Conservation (phyloP, 2,329 filamentous ascomycete genomes). For the Colletotrichum simmondsii region DNA sequence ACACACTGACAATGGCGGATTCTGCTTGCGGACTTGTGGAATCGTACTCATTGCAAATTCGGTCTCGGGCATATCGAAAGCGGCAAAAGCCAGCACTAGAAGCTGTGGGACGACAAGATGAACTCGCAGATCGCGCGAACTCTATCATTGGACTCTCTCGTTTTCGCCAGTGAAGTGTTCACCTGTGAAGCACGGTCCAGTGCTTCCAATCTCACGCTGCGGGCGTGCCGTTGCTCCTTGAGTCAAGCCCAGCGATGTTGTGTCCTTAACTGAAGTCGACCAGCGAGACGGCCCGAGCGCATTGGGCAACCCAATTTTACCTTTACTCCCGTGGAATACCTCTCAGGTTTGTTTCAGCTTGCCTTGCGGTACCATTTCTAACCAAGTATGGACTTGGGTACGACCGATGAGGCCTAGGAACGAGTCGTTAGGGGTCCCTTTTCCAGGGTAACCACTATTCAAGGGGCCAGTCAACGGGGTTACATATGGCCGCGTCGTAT, state of each 20-base stretch:
- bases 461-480: background rate
- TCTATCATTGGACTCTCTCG: conserved; percentile 12
- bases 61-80: background rate
- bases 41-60: background rate
- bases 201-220: background rate
- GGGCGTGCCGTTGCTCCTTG: conserved; percentile 5
- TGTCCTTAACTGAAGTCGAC: background rate
- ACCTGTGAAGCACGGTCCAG: background rate
- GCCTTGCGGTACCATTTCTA: background rate
- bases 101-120: conserved; percentile 13
- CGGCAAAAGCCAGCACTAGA: background rate
- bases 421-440: background rate
- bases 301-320: background rate
- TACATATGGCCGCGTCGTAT: background rate
- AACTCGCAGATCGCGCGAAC: conserved; percentile 15
- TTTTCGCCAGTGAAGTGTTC: background rate
- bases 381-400: background rate
- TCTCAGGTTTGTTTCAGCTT: background rate
- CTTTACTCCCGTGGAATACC: background rate
- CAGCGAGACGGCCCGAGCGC: conserved; percentile 10
- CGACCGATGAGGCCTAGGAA: background rate
- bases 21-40: too few relatives aligned
- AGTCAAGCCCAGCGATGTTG: conserved; percentile 9
- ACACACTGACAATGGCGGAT: too few relatives aligned
- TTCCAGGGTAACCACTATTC: background rate